Percentiles rank a stretch among this genome's conserved stretches.
Conservation (phyloP, 768 basidiomycete species). For the Panus rudis region DNA sequence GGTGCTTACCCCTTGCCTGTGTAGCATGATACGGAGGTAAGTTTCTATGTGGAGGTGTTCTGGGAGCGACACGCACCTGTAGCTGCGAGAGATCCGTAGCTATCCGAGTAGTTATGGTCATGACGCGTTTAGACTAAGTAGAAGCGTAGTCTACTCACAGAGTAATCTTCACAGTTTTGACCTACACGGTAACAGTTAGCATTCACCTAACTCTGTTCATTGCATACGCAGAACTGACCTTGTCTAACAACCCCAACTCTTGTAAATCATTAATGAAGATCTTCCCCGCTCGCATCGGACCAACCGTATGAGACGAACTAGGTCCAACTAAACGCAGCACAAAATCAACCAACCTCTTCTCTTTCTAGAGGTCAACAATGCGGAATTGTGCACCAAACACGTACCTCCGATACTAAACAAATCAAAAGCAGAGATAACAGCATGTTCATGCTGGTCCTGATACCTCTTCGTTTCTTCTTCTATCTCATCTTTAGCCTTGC, state of each 20-base stretch:
- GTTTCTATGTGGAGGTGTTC: slow-evolving; percentile 1
- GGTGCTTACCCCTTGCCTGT: slow-evolving; percentile 67
- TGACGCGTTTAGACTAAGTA: slow-evolving; percentile 4
- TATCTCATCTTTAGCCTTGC: neutral
- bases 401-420: slow-evolving; percentile 85
- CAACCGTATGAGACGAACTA: slow-evolving; percentile 60
- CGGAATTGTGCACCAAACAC: too few species aligned
- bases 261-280: slow-evolving; percentile 78
- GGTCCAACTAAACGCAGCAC: slow-evolving; percentile 40
- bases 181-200: slow-evolving; percentile 31
- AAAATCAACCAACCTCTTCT: neutral
- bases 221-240: slow-evolving; percentile 39
- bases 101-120: slow-evolving; percentile 19
- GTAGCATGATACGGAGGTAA: slow-evolving; percentile 1
- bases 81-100: slow-evolving; percentile 89
- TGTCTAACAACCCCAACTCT: slow-evolving; percentile 60
- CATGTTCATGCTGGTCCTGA: slow-evolving; percentile 48
- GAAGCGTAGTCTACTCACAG: slow-evolving; percentile 53
- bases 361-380: too few species aligned
- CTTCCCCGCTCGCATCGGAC: slow-evolving; percentile 87
- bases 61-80: slow-evolving; percentile 47
- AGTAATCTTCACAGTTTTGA: slow-evolving; percentile 76
- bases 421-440: slow-evolving; percentile 91
- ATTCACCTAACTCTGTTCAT: neutral
- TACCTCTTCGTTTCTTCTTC: neutral